Evolutionary conservation across 257 asterid genomes (phyloP), one percentile per base, ranked within the genome.

Genomic region (Paraleonurus japonicus): DNA sequence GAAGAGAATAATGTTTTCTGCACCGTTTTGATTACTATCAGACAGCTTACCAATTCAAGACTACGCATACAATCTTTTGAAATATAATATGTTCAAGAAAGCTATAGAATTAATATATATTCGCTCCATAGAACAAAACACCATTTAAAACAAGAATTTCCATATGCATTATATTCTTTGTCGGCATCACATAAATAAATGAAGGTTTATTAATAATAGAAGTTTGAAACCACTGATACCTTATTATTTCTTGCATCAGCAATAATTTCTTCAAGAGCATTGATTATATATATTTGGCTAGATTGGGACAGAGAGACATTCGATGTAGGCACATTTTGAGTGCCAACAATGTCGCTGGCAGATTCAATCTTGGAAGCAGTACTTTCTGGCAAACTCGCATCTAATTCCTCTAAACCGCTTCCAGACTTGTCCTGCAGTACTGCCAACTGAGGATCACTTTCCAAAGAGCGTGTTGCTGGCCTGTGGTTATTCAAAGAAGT

Each of bases 1-100:
- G 89, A 86, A 1, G 86, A 72, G 80, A 87, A 85, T 80, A 90
- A 47, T 60, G 80, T 85, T 88, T 85, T 90, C 98, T 95, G 92
- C 85, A 79, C 59, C 69, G 67, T 65, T 61, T 20, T 58, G 22
- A 43, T 35, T 59, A 22, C 22, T 23, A 62, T 75, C 59, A 79
- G 71, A 71, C n/a, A 30, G 15, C 23, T 27, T 22, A 43, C 26
- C 33, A 67, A 65, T 30, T 16, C 32, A 12, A 65, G 22, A 47
- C 16, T 48, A 30, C 12, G 39, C 47, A 22, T 22, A 20, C 48
- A 20, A 43, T 41, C 16, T 9, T 5, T 37, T 2, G 63, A 63
- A n/a, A 62, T 61, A 9, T 19, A 33, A 4, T 32, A 48, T 32
- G 15, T 37, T 1, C 2, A 15, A 4, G 7, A 17, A 35, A 63